Evolutionary conservation across 2,329 filamentous ascomycete species (phyloP).

Genomic region (Colletotrichum lentis): DNA sequence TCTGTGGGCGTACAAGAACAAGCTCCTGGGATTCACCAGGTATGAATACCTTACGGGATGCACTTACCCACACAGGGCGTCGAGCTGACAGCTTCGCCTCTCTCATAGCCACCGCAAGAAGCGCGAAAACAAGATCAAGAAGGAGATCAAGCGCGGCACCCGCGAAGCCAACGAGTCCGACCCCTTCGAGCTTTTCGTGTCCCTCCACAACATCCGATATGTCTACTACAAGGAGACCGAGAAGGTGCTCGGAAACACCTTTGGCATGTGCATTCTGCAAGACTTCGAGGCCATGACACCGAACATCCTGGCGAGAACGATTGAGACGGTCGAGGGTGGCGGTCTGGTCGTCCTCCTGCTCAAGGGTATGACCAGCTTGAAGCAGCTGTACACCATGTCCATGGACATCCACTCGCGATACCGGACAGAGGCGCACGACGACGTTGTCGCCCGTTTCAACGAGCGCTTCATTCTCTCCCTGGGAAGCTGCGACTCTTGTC

Average conservation of each 20-base stretch:
- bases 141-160: slow-evolving; percentile 93
- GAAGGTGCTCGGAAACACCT: slow-evolving; percentile 97
- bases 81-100: slow-evolving; percentile 20
- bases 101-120: slow-evolving; percentile 84
- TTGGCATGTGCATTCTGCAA: slow-evolving; percentile 97
- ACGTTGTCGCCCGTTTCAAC: slow-evolving; percentile 96
- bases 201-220: slow-evolving; percentile 96
- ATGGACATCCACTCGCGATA: slow-evolving; percentile 99
- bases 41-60: slow-evolving; percentile 42
- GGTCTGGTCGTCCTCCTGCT: slow-evolving; percentile 88
- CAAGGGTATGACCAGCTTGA: slow-evolving; percentile 96
- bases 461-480: slow-evolving; percentile 95
- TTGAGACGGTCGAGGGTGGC: slow-evolving; percentile 97
- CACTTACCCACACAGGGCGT: slow-evolving; percentile 1
- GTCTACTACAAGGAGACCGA: slow-evolving; percentile 99
- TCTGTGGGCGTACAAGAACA: slow-evolving; percentile 98
- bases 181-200: slow-evolving; percentile 96
- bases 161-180: slow-evolving; percentile 93
- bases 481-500: slow-evolving; percentile 91
- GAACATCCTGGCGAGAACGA: slow-evolving; percentile 92
- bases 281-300: slow-evolving; percentile 98
- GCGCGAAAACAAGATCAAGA: slow-evolving; percentile 97
- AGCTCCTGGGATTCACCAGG: slow-evolving; percentile 91
- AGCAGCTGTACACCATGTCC: slow-evolving; percentile 93
- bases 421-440: slow-evolving; percentile 92